Percentiles rank a stretch among this genome's conserved stretches.
Conservation (phyloP, 257 asterid species). For the Ehretia macrophylla region DNA sequence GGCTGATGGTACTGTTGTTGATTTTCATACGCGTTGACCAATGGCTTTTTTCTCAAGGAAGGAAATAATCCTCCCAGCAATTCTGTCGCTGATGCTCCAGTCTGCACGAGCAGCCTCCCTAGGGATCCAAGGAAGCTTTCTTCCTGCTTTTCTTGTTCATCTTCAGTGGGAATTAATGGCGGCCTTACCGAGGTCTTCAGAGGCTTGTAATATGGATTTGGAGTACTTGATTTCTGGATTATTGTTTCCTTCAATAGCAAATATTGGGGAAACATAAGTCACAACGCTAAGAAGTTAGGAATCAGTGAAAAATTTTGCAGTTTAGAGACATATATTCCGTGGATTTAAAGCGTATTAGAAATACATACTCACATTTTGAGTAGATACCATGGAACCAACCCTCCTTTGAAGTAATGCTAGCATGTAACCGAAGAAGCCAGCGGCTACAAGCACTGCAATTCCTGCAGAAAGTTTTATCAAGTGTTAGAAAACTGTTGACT, state of each 20-base stretch:
- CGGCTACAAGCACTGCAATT: slow-evolving; percentile 69
- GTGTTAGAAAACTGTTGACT: slow-evolving; percentile 2
- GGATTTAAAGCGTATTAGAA: too few species aligned
- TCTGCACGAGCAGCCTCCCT: slow-evolving; percentile 47
- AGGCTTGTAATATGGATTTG: slow-evolving; percentile 45
- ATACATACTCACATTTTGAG: slow-evolving; percentile 72
- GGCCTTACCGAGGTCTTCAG: slow-evolving; percentile 47
- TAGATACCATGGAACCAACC: slow-evolving; percentile 54
- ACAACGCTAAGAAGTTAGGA: neutral
- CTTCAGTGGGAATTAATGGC: slow-evolving; percentile 68
- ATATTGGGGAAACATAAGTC: neutral
- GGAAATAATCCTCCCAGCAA: slow-evolving; percentile 70
- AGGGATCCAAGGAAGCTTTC: slow-evolving; percentile 63
- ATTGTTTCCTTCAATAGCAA: slow-evolving; percentile 39
- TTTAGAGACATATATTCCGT: too few species aligned
- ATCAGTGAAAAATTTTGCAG: neutral
- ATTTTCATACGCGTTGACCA: slow-evolving; percentile 30
- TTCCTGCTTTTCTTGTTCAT: slow-evolving; percentile 75
- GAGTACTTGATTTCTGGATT: slow-evolving; percentile 29
- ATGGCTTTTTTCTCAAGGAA: slow-evolving; percentile 40
- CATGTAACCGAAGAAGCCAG: slow-evolving; percentile 95
- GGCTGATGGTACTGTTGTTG: slow-evolving; percentile 47
- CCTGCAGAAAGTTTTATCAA: slow-evolving; percentile 42
- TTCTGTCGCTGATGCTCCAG: slow-evolving; percentile 62
- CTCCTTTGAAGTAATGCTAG: slow-evolving; percentile 79